These are phyloP conservation scores for Aureobasidium leucospermi DNA, from an alignment of 2,329 filamentous ascomycete genomes.

Conservation along the genomic window DNA sequence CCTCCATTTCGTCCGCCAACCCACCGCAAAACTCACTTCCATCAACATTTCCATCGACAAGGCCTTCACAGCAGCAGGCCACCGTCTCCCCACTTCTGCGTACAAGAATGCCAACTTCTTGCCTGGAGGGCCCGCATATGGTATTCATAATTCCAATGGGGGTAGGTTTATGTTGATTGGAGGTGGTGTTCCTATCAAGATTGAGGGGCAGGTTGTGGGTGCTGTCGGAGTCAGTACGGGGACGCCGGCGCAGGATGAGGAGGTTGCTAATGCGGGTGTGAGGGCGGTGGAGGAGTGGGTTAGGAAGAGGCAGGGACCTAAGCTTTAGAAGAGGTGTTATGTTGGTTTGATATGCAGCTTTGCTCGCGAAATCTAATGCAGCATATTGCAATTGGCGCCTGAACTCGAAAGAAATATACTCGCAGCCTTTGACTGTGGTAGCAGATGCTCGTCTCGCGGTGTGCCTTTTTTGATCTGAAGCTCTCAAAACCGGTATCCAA, in stretches of 20 bases:
- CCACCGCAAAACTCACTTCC: slow-evolving; percentile 43
- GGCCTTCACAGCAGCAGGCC: slow-evolving; percentile 51
- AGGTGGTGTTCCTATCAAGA: slow-evolving; percentile 45
- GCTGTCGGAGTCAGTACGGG: slow-evolving; percentile 50
- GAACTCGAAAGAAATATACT: too few relatives aligned
- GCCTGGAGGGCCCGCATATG: slow-evolving; percentile 46
- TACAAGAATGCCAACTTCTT: slow-evolving; percentile 46
- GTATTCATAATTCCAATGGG: slow-evolving; percentile 46
- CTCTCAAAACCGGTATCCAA: background rate
- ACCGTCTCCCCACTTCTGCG: slow-evolving; percentile 42
- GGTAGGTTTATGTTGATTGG: slow-evolving; percentile 48
- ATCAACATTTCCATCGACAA: slow-evolving; percentile 59
- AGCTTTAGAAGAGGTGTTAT: slow-evolving; percentile 23
- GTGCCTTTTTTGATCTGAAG: too few relatives aligned
- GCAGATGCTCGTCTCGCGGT: too few relatives aligned
- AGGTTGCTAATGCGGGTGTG: slow-evolving; percentile 46
- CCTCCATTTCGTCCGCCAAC: slow-evolving; percentile 42
- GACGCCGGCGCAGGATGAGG: slow-evolving; percentile 47
- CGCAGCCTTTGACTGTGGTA: too few relatives aligned
- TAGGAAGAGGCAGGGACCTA: slow-evolving; percentile 30
- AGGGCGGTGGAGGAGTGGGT: slow-evolving; percentile 38
- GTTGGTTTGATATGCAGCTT: background rate
- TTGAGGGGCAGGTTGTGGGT: slow-evolving; percentile 44
- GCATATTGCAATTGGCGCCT: too few relatives aligned
- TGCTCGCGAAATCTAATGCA: too few relatives aligned